phyloP scores from a whole-genome alignment of 768 basidiomycete species.

The Melanogaster broomeanus region DNA sequence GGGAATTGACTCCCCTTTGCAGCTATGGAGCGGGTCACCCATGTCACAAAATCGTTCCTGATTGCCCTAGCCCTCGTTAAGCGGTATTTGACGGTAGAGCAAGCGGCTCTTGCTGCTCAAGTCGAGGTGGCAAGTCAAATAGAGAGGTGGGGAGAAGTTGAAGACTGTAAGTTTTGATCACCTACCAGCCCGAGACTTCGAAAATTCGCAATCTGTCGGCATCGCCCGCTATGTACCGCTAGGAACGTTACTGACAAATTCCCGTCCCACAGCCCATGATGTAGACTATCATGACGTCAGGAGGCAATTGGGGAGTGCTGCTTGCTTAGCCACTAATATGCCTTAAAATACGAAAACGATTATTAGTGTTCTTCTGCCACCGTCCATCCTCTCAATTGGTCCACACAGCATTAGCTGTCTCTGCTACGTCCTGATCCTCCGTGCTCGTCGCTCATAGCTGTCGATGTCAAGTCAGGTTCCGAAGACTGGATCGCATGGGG shows the following conservation, averaged over 20 bases:
- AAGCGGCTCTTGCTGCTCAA: slow-evolving; percentile 81
- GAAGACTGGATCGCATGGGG: slow-evolving; percentile 12
- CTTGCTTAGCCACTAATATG: slow-evolving; percentile 53
- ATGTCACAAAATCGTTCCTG: slow-evolving; percentile 88
- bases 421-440: slow-evolving; percentile 3
- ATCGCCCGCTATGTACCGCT: background rate
- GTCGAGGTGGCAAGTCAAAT: slow-evolving; percentile 91
- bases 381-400: slow-evolving; percentile 3
- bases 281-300: slow-evolving; percentile 96
- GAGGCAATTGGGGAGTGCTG: slow-evolving; percentile 79
- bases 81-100: slow-evolving; percentile 73
- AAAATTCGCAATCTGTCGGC: slow-evolving; percentile 1
- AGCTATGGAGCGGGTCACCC: slow-evolving; percentile 92
- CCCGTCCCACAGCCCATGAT: slow-evolving; percentile 77
- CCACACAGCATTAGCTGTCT: slow-evolving; percentile 4
- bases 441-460: slow-evolving; percentile 7
- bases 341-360: slow-evolving; percentile 18
- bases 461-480: slow-evolving; percentile 12
- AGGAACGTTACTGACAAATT: slow-evolving; percentile 12
- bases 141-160: slow-evolving; percentile 98
- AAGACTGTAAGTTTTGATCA: slow-evolving; percentile 77
- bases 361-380: slow-evolving; percentile 1
- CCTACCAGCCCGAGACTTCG: background rate
- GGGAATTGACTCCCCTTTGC: slow-evolving; percentile 1
- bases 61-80: slow-evolving; percentile 84